Evolutionary conservation across 2,329 filamentous ascomycete species (phyloP).

Genomic region (Aureobasidium lini): DNA sequence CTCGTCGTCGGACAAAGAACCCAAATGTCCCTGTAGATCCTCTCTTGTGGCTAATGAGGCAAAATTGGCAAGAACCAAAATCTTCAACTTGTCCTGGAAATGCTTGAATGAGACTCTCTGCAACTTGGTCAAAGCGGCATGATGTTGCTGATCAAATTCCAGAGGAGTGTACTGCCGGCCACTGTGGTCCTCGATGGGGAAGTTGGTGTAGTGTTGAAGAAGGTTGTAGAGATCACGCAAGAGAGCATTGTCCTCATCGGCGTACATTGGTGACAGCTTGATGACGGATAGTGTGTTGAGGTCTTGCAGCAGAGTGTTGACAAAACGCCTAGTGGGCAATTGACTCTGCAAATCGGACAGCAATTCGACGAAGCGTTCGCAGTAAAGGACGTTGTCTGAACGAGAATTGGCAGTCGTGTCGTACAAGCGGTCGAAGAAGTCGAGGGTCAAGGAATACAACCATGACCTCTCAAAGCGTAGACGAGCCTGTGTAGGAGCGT

Average conservation of each 20-base stretch:
- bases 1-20: slow-evolving; percentile 66
- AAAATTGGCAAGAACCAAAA: slow-evolving; percentile 87
- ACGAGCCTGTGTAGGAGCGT: slow-evolving; percentile 68
- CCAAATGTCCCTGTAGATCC: slow-evolving; percentile 71
- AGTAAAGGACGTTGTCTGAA: slow-evolving; percentile 63
- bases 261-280: slow-evolving; percentile 69
- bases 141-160: slow-evolving; percentile 74
- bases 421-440: slow-evolving; percentile 73
- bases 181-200: slow-evolving; percentile 85
- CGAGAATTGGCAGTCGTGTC: slow-evolving; percentile 28
- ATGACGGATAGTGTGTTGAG: slow-evolving; percentile 74
- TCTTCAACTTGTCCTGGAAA: slow-evolving; percentile 85
- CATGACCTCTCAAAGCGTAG: slow-evolving; percentile 88
- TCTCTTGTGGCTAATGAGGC: slow-evolving; percentile 73
- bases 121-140: slow-evolving; percentile 64
- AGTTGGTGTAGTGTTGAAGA: slow-evolving; percentile 80
- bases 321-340: slow-evolving; percentile 85
- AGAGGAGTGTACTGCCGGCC: slow-evolving; percentile 65
- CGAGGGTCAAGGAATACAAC: slow-evolving; percentile 78
- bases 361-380: slow-evolving; percentile 88
- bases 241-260: slow-evolving; percentile 64
- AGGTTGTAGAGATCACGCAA: slow-evolving; percentile 73
- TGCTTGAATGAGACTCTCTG: slow-evolving; percentile 72
- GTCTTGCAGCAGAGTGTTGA: slow-evolving; percentile 81
- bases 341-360: slow-evolving; percentile 87